Percentiles rank a stretch among this genome's conserved stretches.
Evolutionary conservation across 1,284 basidiomycete species (phyloP).

Genomic region (Melampsora larici-populina): DNA sequence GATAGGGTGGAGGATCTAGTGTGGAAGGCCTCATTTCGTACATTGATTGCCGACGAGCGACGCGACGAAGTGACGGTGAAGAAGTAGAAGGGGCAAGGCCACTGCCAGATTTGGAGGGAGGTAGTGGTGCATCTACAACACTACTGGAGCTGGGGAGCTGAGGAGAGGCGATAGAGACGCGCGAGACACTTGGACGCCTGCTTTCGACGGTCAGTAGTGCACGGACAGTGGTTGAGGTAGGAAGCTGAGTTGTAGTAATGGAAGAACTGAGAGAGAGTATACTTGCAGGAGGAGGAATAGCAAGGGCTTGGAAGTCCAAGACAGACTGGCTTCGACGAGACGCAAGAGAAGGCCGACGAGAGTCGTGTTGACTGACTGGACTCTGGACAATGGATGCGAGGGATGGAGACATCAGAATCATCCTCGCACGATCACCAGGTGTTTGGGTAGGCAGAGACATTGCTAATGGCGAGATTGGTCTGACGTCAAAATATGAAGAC

Average conservation of each 20-base stretch:
- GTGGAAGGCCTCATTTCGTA: slow-evolving; percentile 53
- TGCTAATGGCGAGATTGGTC: neutral
- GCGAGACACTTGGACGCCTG: neutral
- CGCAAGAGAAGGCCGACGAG: neutral
- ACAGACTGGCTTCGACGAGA: slow-evolving; percentile 31
- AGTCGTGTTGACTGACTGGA: neutral
- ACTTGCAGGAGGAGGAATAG: neutral
- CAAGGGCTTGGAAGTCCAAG: neutral
- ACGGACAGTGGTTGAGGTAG: too few relatives aligned
- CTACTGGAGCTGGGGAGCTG: too few relatives aligned
- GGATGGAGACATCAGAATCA: slow-evolving; percentile 18
- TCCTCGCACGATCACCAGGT: slow-evolving; percentile 25
- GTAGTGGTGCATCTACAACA: too few relatives aligned
- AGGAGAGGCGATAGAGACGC: neutral
- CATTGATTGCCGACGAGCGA: slow-evolving; percentile 54
- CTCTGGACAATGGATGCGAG: slow-evolving; percentile 1
- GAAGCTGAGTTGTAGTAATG: neutral
- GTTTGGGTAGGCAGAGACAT: slow-evolving; percentile 1
- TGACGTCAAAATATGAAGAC: neutral
- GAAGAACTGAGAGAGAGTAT: neutral
- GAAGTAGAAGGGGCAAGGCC: neutral
- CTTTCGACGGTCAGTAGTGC: neutral
- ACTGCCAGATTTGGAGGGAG: neutral
- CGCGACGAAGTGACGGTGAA: neutral
- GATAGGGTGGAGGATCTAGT: slow-evolving; percentile 56